Conservation (phyloP, 371 early-diverging fungal genomes). For the Apophysomyces elegans region DNA sequence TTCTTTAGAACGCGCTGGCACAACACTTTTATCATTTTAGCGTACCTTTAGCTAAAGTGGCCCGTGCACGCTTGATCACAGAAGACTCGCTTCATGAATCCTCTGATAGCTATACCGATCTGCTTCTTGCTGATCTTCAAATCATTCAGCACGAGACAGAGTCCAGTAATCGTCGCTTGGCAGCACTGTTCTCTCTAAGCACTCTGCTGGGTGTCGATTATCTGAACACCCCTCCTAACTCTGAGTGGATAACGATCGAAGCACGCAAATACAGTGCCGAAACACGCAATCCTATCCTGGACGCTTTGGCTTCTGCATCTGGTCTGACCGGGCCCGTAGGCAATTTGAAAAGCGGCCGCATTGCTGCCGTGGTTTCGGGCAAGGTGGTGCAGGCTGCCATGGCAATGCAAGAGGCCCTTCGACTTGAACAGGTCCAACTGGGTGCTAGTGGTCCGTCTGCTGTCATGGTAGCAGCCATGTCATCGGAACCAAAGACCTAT, state of each 20-base stretch:
- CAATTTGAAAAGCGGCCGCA: constrained; percentile 42
- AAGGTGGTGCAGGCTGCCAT: constrained; percentile 27
- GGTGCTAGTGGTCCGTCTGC: constrained; percentile 12
- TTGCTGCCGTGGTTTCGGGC: constrained; percentile 45
- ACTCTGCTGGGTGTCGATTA: constrained; percentile 38
- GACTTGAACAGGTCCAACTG: neutral
- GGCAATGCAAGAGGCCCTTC: constrained; percentile 15
- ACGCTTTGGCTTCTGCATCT: constrained; percentile 25
- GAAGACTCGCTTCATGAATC: constrained; percentile 14
- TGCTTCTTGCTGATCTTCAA: constrained; percentile 19
- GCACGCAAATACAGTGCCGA: constrained; percentile 26
- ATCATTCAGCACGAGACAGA: constrained; percentile 27
- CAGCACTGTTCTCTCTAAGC: constrained; percentile 33
- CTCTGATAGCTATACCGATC: constrained; percentile 1
- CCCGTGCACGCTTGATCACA: constrained; percentile 20
- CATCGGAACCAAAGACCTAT: constrained; percentile 56
- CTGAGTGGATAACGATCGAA: constrained; percentile 18
- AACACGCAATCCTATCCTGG: constrained; percentile 22
- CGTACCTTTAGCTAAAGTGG: constrained; percentile 30
- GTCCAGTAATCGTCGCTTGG: constrained; percentile 30
- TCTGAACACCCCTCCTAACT: constrained; percentile 17
- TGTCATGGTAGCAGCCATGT: constrained; percentile 18
- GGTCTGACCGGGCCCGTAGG: constrained; percentile 32
- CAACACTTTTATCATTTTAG: constrained; percentile 44
- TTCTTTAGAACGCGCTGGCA: constrained; percentile 14